These are phyloP conservation scores for Macroventuria anomochaeta DNA, from an alignment of 2,329 filamentous ascomycete species.

Conservation along the genomic window DNA sequence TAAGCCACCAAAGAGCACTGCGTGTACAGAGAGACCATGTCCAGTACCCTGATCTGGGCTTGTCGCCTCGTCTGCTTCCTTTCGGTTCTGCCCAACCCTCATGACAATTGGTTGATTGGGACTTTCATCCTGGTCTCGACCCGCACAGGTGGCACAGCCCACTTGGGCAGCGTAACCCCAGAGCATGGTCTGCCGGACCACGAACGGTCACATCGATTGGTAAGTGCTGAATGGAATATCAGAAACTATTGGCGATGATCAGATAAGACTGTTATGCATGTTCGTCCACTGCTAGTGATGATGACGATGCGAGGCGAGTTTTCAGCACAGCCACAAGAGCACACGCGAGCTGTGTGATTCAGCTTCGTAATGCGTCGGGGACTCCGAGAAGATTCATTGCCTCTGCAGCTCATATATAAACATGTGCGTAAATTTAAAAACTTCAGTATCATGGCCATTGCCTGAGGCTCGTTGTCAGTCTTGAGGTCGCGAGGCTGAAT, in stretches of 20 bases:
- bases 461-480: background rate
- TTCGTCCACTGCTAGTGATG: background rate
- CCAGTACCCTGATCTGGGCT: too few relatives aligned
- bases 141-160: background rate
- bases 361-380: background rate
- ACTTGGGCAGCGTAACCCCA: background rate
- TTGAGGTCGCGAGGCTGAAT: background rate
- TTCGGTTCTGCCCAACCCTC: background rate
- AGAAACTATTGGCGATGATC: background rate
- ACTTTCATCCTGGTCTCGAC: background rate
- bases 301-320: background rate
- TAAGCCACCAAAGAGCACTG: background rate
- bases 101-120: background rate
- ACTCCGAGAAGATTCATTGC: background rate
- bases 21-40: too few relatives aligned
- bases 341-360: background rate
- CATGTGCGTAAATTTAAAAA: too few relatives aligned
- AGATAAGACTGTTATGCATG: background rate
- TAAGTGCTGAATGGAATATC: too few relatives aligned
- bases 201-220: background rate
- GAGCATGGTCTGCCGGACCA: background rate
- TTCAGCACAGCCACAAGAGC: background rate
- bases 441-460: too few relatives aligned
- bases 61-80: too few relatives aligned
- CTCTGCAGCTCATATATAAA: background rate